Evolutionary conservation across 169 alveolate species (phyloP).

Genomic region (Plasmodium fragile): DNA sequence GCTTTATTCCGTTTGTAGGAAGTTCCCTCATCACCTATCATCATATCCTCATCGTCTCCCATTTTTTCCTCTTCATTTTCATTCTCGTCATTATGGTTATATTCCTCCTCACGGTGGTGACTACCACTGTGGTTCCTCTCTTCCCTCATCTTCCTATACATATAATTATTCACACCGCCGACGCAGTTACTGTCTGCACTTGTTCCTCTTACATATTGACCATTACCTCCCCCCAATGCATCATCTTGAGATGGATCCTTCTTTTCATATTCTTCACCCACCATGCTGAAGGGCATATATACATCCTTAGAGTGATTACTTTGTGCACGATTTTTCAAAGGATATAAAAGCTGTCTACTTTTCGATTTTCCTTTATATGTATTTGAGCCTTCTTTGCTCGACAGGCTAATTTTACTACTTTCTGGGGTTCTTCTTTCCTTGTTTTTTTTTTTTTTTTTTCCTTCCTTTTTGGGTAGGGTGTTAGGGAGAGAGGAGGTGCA

Average conservation of each 20-base stretch:
- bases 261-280: background rate
- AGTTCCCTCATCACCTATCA: background rate
- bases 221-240: background rate
- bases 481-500: background rate
- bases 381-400: background rate
- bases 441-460: constrained; percentile 14
- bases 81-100: background rate
- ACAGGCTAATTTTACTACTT: background rate
- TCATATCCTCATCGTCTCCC: background rate
- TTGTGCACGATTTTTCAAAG: background rate
- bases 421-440: constrained; percentile 10
- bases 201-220: background rate
- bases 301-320: background rate
- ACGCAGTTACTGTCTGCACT: background rate
- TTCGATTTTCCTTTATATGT: background rate
- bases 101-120: background rate
- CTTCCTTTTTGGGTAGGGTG: background rate
- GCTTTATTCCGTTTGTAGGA: background rate
- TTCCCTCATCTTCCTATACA: background rate
- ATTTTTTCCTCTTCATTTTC: background rate
- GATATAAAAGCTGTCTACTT: constrained; percentile 9
- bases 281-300: background rate
- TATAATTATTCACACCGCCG: background rate
- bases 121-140: background rate
- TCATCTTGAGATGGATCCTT: background rate